Evolutionary conservation across 257 asterid genomes (phyloP).

Genomic region (Fraxinus quadrangulata): DNA sequence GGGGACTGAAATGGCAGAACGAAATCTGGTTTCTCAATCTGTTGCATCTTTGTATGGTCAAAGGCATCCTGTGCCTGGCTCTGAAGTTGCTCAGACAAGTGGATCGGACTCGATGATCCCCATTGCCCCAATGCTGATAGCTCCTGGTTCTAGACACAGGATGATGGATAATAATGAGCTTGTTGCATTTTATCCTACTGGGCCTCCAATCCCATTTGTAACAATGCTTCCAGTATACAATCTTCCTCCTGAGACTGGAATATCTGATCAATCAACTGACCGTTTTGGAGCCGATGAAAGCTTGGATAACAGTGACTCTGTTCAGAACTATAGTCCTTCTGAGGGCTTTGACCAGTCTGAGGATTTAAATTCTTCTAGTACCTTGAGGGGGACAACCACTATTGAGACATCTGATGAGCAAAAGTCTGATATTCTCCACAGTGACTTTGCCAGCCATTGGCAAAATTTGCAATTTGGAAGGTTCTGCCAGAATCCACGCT

Average conservation of each 20-base stretch:
- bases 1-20: slow-evolving; percentile 55
- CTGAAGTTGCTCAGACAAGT: slow-evolving; percentile 72
- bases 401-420: slow-evolving; percentile 50
- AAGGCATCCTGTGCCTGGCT: slow-evolving; percentile 51
- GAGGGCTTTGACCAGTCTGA: slow-evolving; percentile 57
- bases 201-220: slow-evolving; percentile 93
- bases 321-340: slow-evolving; percentile 44
- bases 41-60: slow-evolving; percentile 55
- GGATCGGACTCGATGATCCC: slow-evolving; percentile 72
- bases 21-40: slow-evolving; percentile 53
- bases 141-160: slow-evolving; percentile 67
- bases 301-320: slow-evolving; percentile 46
- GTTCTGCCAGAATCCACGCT: slow-evolving; percentile 72
- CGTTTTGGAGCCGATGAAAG: slow-evolving; percentile 59
- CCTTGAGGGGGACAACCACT: slow-evolving; percentile 48
- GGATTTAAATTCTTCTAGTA: slow-evolving; percentile 45
- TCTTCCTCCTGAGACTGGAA: slow-evolving; percentile 59
- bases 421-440: slow-evolving; percentile 76
- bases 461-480: slow-evolving; percentile 89
- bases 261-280: slow-evolving; percentile 55
- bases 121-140: slow-evolving; percentile 74
- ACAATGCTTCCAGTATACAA: slow-evolving; percentile 93
- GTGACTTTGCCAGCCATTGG: slow-evolving; percentile 93
- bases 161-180: slow-evolving; percentile 64
- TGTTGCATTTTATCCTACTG: slow-evolving; percentile 85